Base-by-base conservation (phyloP, 352 stramenopile genomes). In the Phytophthora quininea region DNA sequence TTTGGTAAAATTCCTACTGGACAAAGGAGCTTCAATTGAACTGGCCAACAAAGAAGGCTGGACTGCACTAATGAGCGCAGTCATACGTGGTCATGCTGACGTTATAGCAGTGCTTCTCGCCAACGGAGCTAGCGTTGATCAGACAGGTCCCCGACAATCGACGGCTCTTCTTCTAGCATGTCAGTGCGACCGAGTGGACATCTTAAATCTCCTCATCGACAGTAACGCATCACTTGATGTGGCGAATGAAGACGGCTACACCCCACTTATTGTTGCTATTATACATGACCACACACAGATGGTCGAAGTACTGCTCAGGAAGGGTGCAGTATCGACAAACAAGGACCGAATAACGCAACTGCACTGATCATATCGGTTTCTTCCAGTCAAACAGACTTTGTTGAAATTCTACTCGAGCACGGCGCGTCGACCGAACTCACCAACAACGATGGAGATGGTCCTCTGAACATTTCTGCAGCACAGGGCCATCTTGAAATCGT, bases 21-120 rank as follows among this genome's bases (percentile, higher is more conserved):
- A 62, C 40, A 38, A 53, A 54, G 55, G 55, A 38, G 55, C 55
- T 8, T 24, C 37, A 14, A 62, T 32, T 3, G 55, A 62, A 31
- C 29, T 30, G 29, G 51, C 50, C 29, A 42, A 62, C 51, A 52
- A 58, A 24, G 30, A 47, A 15, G 40, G 42, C 42, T 47, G 42
- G 15, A 58, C 50, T 59, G 58, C 58, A 15, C 32, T 66, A 9
- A 43, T 66, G 10, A 47, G 9, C 14, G 58, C 48, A 33, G 6
- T 40, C 6, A 40, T 11, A 40, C 6, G 10, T 40, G 35, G 47
- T 49, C 6, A 40, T 40, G 35, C 10, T 11, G 35, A 40, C 6
- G 10, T 40, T 6, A 11, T 40, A 40, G 35, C 10, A 11, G 6
- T 11, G 6, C 10, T 40, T 11, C 35, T 40, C 35, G 6, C 6